These are phyloP conservation scores for Helichrysum umbraculigerum DNA, from an alignment of 129 eudicot genomes.

Conservation along the genomic window DNA sequence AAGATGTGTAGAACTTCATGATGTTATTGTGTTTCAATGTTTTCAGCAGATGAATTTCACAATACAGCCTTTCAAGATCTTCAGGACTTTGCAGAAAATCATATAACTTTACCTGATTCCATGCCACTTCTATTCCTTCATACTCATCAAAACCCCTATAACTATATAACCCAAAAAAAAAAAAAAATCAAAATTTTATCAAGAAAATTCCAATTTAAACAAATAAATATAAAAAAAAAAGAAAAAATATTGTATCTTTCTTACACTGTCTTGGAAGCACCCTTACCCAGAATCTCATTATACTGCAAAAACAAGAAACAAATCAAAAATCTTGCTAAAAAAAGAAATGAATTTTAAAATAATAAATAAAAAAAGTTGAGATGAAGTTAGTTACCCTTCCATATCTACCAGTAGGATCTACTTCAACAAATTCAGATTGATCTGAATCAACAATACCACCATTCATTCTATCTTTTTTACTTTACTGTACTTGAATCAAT, in stretches of 20 bases:
- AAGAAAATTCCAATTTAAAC: background rate
- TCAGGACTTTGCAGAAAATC: constrained; percentile 87
- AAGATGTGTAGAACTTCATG: constrained; percentile 88
- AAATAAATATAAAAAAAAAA: background rate
- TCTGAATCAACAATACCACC: constrained; percentile 40
- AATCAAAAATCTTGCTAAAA: background rate
- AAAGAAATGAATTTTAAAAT: background rate
- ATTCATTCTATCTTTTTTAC: background rate
- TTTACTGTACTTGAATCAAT: background rate
- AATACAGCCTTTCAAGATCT: constrained; percentile 83
- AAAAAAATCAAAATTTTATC: background rate
- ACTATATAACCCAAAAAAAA: constrained; percentile 27
- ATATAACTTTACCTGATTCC: constrained; percentile 87
- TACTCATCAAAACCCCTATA: constrained; percentile 94
- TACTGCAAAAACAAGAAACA: constrained; percentile 49
- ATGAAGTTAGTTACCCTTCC: constrained; percentile 60
- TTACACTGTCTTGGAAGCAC: constrained; percentile 93
- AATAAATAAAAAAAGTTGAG: background rate
- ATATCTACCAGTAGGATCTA: constrained; percentile 97
- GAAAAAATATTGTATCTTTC: constrained; percentile 18
- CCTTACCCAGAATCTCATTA: constrained; percentile 87
- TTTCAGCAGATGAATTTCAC: constrained; percentile 88
- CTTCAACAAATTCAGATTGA: constrained; percentile 72
- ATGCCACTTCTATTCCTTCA: constrained; percentile 97
- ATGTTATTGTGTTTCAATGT: constrained; percentile 87